phyloP scores from a whole-genome alignment of 805 yeast species.

The Schwanniomyces pseudopolymorphus region DNA sequence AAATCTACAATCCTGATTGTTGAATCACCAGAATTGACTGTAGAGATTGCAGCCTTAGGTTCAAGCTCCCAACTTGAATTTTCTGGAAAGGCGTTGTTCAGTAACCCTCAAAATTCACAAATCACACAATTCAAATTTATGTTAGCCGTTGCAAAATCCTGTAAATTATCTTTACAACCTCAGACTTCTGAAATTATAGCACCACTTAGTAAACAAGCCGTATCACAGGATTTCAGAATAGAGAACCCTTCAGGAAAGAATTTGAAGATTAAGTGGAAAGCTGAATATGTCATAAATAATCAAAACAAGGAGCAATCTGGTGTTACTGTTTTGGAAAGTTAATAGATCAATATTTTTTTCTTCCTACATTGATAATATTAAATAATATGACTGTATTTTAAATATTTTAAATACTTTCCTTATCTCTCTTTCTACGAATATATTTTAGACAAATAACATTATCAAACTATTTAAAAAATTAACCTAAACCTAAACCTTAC shows the following conservation, averaged over 20 bases:
- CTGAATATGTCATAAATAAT: slow-evolving; percentile 53
- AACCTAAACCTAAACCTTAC: not conserved
- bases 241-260: slow-evolving; percentile 34
- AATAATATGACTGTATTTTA: not conserved
- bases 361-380: not conserved
- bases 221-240: slow-evolving; percentile 50
- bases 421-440: not conserved
- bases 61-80: slow-evolving; percentile 33
- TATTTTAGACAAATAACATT: not conserved
- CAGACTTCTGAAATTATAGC: slow-evolving; percentile 58
- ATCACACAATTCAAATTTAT: slow-evolving; percentile 55
- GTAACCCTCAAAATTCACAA: slow-evolving; percentile 47
- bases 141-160: slow-evolving; percentile 69
- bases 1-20: slow-evolving; percentile 30
- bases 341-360: not conserved
- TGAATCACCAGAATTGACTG: slow-evolving; percentile 46
- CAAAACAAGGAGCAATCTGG: slow-evolving; percentile 56
- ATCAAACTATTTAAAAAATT: not conserved
- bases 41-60: slow-evolving; percentile 45
- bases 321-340: slow-evolving; percentile 29
- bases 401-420: too few relatives aligned
- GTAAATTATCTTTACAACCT: slow-evolving; percentile 57
- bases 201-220: slow-evolving; percentile 47
- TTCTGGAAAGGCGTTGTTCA: slow-evolving; percentile 47
- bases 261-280: slow-evolving; percentile 76